A percentile compares a stretch with the other conserved stretches of the same genome.
Conservation (phyloP, 2,329 filamentous ascomycete species). For the Colletotrichum sp. region DNA sequence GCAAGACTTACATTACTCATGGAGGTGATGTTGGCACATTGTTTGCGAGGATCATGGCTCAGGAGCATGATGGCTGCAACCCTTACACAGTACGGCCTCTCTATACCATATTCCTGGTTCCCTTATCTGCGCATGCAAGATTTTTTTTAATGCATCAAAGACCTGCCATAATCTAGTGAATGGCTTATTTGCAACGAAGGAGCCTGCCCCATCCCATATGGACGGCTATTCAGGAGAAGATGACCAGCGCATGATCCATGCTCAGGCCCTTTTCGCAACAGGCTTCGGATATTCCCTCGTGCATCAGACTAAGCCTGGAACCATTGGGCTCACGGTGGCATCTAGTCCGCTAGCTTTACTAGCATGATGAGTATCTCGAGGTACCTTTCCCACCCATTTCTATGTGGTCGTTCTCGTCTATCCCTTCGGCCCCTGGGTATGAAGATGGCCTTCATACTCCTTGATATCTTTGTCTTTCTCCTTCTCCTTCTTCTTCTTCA, state of each 20-base stretch:
- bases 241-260: background rate
- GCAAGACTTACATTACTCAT: background rate
- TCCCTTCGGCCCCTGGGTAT: background rate
- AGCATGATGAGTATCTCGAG: background rate
- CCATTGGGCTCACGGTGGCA: background rate
- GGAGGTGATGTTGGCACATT: background rate
- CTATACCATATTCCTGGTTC: fast-evolving
- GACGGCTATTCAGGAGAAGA: background rate
- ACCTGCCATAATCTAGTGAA: background rate
- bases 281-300: background rate
- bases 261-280: background rate
- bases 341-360: background rate
- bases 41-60: background rate
- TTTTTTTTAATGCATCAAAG: background rate
- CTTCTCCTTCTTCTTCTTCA: too few species aligned
- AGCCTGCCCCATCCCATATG: background rate
- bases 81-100: slow-evolving; percentile 21
- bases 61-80: background rate
- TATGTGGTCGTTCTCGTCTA: background rate
- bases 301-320: background rate
- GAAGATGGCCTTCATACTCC: fast-evolving
- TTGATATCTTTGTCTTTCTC: fast-evolving
- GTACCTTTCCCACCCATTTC: too few species aligned
- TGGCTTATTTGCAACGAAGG: background rate
- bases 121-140: background rate